A percentile compares a stretch with the other conserved stretches of the same genome.
Evolutionary conservation across 345 rosid genomes (phyloP).

Genomic region (Camelina hispida): DNA sequence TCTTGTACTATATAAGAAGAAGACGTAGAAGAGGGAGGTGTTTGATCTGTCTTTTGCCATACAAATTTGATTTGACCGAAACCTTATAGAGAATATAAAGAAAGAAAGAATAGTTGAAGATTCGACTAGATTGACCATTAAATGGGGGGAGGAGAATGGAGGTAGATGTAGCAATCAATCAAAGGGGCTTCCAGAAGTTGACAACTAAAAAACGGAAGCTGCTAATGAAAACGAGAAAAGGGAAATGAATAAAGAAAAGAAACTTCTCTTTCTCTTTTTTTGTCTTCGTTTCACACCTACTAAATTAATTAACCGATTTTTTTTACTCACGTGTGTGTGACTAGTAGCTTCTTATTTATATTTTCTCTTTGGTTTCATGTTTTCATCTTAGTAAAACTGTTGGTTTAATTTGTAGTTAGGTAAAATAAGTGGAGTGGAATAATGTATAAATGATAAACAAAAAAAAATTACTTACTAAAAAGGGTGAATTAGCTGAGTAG

Average conservation of each 20-base stretch:
- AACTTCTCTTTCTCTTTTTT: not conserved
- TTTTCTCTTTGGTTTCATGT: not conserved
- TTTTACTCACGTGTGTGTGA: slow-evolving; percentile 21
- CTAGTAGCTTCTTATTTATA: not conserved
- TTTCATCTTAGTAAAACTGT: not conserved
- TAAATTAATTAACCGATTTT: slow-evolving; percentile 1
- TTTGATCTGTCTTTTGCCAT: slow-evolving; percentile 9
- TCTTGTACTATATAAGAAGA: slow-evolving; percentile 18
- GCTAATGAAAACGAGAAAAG: not conserved
- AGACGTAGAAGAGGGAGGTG: not conserved
- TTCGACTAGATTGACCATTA: slow-evolving; percentile 28
- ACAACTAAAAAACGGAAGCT: slow-evolving; percentile 21
- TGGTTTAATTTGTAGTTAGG: not conserved
- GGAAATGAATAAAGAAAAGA: not conserved
- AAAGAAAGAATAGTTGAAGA: slow-evolving; percentile 40
- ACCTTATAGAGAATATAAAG: not conserved
- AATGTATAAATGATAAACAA: no score
- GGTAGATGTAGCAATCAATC: slow-evolving; percentile 37
- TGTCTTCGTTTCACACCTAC: slow-evolving; percentile 25
- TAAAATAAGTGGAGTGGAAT: no score
- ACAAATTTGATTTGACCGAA: slow-evolving; percentile 34
- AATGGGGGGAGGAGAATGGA: slow-evolving; percentile 24
- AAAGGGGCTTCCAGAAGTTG: slow-evolving; percentile 43
- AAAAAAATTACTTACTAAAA: no score
- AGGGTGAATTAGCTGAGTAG: no score